Evolutionary conservation across 805 yeast species (phyloP).

Genomic region (Metschnikowia lachancei): DNA sequence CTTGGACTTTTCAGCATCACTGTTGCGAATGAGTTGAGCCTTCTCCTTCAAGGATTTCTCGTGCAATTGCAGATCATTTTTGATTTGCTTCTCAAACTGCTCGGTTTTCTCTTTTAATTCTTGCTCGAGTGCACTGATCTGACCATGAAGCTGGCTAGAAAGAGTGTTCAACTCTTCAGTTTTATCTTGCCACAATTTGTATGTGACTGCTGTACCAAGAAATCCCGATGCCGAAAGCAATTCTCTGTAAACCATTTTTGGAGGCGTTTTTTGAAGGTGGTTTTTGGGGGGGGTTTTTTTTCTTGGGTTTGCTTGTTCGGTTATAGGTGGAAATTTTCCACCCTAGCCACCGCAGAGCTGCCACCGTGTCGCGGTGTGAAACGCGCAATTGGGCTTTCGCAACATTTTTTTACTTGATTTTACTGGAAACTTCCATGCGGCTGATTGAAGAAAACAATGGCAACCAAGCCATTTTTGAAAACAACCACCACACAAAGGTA

Average conservation of each 20-base stretch:
- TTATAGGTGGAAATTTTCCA: background rate
- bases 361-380: constrained; percentile 3
- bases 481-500: too few relatives aligned
- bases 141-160: constrained; percentile 3
- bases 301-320: background rate
- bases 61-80: constrained; percentile 1
- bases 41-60: constrained; percentile 3
- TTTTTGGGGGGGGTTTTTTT: too few relatives aligned
- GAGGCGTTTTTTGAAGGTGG: too few relatives aligned
- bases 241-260: constrained; percentile 11
- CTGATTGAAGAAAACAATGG: too few relatives aligned
- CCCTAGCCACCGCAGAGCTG: constrained; percentile 1
- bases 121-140: constrained; percentile 7
- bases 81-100: constrained; percentile 3
- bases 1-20: constrained; percentile 5
- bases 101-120: constrained; percentile 8
- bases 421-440: background rate
- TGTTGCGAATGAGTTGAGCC: background rate
- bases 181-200: constrained; percentile 11
- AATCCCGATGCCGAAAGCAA: constrained; percentile 8
- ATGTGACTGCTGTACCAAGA: constrained; percentile 10
- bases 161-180: constrained; percentile 5
- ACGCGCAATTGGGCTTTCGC: too few relatives aligned
- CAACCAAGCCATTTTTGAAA: too few relatives aligned
- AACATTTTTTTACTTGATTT: too few relatives aligned